Base-by-base conservation (phyloP, 1,284 basidiomycete species). In the Leccinum variabile region DNA sequence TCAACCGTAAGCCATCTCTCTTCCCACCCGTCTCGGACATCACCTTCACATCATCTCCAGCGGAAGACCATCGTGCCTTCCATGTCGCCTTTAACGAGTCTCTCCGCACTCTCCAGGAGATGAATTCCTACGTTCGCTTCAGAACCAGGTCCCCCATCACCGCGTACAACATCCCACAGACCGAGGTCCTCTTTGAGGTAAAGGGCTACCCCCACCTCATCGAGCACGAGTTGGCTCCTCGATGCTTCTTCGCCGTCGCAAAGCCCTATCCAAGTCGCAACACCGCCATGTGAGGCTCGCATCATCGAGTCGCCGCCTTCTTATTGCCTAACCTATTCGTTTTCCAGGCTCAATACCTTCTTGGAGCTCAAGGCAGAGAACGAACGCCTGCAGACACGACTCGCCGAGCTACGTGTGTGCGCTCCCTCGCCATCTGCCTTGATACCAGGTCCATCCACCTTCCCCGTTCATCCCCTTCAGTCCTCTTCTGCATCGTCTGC, bases 341-440 rank as follows among this genome's bases (percentile, higher is more conserved):
- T 39, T 58, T 59, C 14, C 68, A 92, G 91, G 83, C 77, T 93
- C 41, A 87, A 91, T 70, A 88, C 88, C 4, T 88, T 90, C 70
- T 75, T 93, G 44, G 91, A 93, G 69, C 82, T 92, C 61, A 91
- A 91, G 73, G 80, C 86, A 59, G 90, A 92, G 75, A 90, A 93
- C 72, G 86, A 90, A 70, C 81, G 84, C 13, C 75, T 94, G 46
- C 84, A 85, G 67, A 80, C 80, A 60, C 81, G 82, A 41, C 74
- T 87, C 54, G 72, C 74, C 22, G 80, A 82, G 64, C 78, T 84
- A 54, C 78, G 75, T 33, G 68, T 73, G 28, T 74, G 65, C 33
- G 65, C 64, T 2, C 57, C 71, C n/a, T 67, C 69, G 0, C 62
- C 71, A 16, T 58, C 71, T 53, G 56, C 58, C 50, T 60, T 63